Evolutionary conservation across 352 stramenopile genomes (phyloP).

Genomic region (Globisporangium spiculum): DNA sequence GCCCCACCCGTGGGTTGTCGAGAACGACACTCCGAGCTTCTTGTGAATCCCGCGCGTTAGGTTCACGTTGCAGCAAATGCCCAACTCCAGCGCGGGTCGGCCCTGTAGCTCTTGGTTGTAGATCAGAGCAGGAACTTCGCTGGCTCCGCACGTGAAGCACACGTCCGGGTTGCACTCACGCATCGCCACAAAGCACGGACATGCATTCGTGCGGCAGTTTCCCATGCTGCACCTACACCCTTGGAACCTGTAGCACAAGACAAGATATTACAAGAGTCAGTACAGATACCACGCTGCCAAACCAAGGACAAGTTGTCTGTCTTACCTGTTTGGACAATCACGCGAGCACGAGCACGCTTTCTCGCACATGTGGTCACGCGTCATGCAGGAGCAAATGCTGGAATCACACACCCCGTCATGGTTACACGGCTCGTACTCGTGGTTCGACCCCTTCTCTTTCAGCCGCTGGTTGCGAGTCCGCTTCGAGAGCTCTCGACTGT

Average conservation of each 20-base stretch:
- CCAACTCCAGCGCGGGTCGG: slow-evolving; percentile 35
- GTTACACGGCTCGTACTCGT: slow-evolving; percentile 80
- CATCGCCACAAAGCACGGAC: slow-evolving; percentile 53
- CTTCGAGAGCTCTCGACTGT: slow-evolving; percentile 62
- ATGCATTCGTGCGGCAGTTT: slow-evolving; percentile 63
- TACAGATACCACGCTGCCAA: not conserved
- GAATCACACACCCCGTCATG: slow-evolving; percentile 65
- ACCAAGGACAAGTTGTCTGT: not conserved
- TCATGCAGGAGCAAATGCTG: slow-evolving; percentile 66
- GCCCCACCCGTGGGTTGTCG: slow-evolving; percentile 61
- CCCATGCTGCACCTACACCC: slow-evolving; percentile 54
- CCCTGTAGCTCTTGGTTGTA: slow-evolving; percentile 31
- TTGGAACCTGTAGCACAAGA: slow-evolving; percentile 31
- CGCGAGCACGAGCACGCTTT: slow-evolving; percentile 82
- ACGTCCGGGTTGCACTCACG: slow-evolving; percentile 61
- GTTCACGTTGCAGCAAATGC: slow-evolving; percentile 72
- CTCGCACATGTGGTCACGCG: slow-evolving; percentile 74
- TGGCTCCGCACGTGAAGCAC: slow-evolving; percentile 57
- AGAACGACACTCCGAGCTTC: slow-evolving; percentile 57
- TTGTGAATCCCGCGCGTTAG: slow-evolving; percentile 58
- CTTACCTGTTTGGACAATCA: slow-evolving; percentile 67
- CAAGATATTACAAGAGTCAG: not conserved
- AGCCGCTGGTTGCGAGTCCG: slow-evolving; percentile 59
- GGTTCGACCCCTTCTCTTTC: slow-evolving; percentile 57
- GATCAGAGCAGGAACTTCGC: slow-evolving; percentile 43